phyloP scores from a whole-genome alignment of 305 asterid genomes.

The Fraxinus angustifolia region DNA sequence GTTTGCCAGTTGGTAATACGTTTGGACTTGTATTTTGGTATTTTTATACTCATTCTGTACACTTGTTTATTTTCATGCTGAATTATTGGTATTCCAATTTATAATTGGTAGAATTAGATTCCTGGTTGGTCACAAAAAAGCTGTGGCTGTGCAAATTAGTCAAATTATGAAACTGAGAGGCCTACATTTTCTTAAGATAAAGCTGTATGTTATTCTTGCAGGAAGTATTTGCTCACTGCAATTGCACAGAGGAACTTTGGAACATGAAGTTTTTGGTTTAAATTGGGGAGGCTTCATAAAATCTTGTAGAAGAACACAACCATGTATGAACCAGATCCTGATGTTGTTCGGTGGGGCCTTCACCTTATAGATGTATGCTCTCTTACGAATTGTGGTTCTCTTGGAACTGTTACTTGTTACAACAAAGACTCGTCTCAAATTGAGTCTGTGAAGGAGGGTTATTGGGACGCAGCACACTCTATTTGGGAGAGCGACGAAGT shows the following conservation, averaged over 20 bases:
- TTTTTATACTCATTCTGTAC: not conserved
- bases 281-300: slow-evolving; percentile 15
- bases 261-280: not conserved
- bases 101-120: not conserved
- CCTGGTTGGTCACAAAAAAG: not conserved
- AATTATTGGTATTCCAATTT: not conserved
- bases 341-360: slow-evolving; percentile 80
- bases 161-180: not conserved
- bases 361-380: slow-evolving; percentile 74
- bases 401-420: slow-evolving; percentile 55
- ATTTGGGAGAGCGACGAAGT: slow-evolving; percentile 66
- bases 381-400: slow-evolving; percentile 50
- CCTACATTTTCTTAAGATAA: not conserved
- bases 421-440: slow-evolving; percentile 50
- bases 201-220: slow-evolving; percentile 15
- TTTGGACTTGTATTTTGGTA: not conserved
- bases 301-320: slow-evolving; percentile 30
- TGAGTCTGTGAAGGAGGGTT: slow-evolving; percentile 51
- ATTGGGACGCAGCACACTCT: slow-evolving; percentile 29
- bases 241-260: not conserved
- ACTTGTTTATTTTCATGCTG: not conserved
- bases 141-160: not conserved
- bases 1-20: not conserved
- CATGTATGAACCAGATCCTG: slow-evolving; percentile 64
- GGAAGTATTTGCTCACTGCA: not conserved